A percentile compares a stretch with the other conserved stretches of the same genome.
phyloP scores from a whole-genome alignment of 2,329 filamentous ascomycete genomes.

The Didymella segeticola region DNA sequence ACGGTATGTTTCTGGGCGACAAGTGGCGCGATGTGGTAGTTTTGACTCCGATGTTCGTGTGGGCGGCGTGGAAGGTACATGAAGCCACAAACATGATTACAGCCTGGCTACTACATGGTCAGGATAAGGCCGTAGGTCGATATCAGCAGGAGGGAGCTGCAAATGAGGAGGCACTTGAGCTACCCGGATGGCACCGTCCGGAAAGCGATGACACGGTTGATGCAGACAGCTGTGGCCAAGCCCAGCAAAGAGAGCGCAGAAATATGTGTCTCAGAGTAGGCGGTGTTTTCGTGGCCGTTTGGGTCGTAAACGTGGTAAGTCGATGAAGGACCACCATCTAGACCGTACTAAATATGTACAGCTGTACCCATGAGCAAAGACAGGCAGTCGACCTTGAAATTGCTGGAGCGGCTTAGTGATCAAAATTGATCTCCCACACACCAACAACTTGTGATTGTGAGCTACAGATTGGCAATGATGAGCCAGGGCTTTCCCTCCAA shows the following conservation, averaged over 20 bases:
- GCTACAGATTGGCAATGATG: background rate
- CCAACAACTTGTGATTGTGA: background rate
- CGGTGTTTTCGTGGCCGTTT: background rate
- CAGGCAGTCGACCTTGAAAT: background rate
- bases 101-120: slow-evolving; percentile 41
- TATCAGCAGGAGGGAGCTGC: background rate
- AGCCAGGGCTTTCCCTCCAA: background rate
- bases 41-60: slow-evolving; percentile 54
- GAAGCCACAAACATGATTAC: slow-evolving; percentile 50
- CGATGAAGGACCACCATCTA: background rate
- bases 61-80: slow-evolving; percentile 49
- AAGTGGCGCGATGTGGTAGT: slow-evolving; percentile 49
- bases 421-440: background rate
- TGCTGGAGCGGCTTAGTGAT: slow-evolving; percentile 1
- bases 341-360: background rate
- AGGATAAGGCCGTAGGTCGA: background rate
- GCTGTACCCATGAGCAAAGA: background rate
- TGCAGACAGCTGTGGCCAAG: background rate
- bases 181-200: slow-evolving; percentile 10
- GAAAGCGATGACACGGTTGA: background rate
- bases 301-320: slow-evolving; percentile 3
- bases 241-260: background rate
- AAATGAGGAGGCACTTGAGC: background rate
- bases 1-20: slow-evolving; percentile 33
- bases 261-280: background rate